Conservation (phyloP, 2,329 filamentous ascomycete genomes). For the Zymoseptoria brevis region DNA sequence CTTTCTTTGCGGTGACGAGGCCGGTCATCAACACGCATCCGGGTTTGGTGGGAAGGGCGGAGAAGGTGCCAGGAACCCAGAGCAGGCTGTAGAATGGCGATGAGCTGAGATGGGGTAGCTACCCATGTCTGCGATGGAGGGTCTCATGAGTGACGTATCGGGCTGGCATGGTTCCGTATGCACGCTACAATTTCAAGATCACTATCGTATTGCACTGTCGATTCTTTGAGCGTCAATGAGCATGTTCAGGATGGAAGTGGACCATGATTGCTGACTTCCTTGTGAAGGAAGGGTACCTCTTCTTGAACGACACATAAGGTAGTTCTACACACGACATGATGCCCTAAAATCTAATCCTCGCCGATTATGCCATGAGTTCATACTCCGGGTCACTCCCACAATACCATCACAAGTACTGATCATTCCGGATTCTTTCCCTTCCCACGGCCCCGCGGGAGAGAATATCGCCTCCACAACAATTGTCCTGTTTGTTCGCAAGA, state of each 20-base stretch:
- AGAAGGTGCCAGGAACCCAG: slow-evolving; percentile 6
- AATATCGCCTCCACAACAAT: background rate
- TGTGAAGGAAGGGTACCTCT: too few species aligned
- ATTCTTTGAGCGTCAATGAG: too few species aligned
- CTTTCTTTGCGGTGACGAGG: slow-evolving; percentile 18
- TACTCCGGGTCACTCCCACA: background rate
- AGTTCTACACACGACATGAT: too few species aligned
- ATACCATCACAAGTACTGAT: background rate
- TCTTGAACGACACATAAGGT: too few species aligned
- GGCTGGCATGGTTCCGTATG: background rate
- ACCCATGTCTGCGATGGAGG: background rate
- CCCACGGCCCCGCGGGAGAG: background rate
- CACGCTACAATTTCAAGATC: background rate
- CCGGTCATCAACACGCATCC: slow-evolving; percentile 12
- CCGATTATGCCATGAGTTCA: background rate
- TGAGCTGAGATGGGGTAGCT: background rate
- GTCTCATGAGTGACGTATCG: too few species aligned
- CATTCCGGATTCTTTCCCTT: background rate
- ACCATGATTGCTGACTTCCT: too few species aligned
- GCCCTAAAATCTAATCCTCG: too few species aligned
- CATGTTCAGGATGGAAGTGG: too few species aligned
- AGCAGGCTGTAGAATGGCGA: background rate
- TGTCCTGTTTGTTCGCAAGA: background rate
- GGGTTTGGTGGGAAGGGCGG: slow-evolving; percentile 12
- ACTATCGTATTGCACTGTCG: background rate